Conservation (phyloP, 257 asterid genomes). For the Galeopsis tetrahit region DNA sequence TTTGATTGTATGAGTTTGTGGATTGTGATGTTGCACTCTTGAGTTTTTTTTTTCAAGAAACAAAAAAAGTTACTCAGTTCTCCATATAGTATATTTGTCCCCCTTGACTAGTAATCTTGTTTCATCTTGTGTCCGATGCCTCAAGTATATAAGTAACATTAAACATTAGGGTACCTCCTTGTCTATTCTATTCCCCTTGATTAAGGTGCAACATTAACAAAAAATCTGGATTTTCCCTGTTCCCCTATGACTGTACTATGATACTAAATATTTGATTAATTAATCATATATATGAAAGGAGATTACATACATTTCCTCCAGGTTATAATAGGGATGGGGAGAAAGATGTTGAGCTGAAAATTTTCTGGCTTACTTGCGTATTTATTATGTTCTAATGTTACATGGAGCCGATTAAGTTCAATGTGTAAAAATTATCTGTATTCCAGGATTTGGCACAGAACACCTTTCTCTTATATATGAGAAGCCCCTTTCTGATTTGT, state of each 20-base stretch:
- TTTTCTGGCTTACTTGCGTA: constrained; percentile 15
- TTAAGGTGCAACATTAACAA: neutral
- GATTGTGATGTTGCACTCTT: too few species aligned
- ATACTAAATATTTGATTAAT: neutral
- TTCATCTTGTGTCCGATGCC: neutral
- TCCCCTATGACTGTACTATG: neutral
- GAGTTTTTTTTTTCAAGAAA: too few species aligned
- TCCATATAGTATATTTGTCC: too few species aligned
- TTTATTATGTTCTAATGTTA: too few species aligned
- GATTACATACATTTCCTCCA: neutral
- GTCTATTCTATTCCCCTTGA: neutral
- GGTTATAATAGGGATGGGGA: neutral
- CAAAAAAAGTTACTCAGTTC: too few species aligned
- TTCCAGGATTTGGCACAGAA: neutral
- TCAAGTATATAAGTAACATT: neutral
- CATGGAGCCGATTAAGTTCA: constrained; percentile 1
- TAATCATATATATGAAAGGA: neutral
- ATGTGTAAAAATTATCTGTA: neutral
- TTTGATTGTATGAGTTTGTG: constrained; percentile 24
- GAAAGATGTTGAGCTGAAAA: neutral
- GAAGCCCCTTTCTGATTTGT: neutral
- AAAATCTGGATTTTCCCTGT: neutral
- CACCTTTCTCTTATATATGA: neutral
- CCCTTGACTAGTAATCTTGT: neutral
- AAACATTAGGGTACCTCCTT: neutral